Percentiles rank a stretch among this genome's conserved stretches.
Conservation (phyloP, 1,284 basidiomycete species). For the Trichosporon faecale region DNA sequence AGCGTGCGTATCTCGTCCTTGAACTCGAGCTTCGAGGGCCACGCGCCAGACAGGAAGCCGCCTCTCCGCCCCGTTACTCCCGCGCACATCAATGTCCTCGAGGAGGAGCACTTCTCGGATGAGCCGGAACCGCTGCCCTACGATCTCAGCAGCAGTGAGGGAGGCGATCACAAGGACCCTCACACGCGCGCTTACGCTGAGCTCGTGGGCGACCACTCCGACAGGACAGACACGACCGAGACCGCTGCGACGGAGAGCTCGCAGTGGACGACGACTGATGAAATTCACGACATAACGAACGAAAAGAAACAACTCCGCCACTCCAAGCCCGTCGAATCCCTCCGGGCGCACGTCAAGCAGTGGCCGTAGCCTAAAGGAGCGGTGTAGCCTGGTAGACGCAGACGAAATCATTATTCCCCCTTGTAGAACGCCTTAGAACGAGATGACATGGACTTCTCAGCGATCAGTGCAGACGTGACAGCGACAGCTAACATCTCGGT, state of each 20-base stretch:
- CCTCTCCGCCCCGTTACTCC: neutral
- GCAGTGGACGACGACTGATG: neutral
- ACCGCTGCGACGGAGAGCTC: neutral
- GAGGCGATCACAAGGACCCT: neutral
- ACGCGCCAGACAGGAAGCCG: neutral
- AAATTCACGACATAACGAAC: neutral
- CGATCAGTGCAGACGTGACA: neutral
- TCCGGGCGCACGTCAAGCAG: constrained; percentile 6
- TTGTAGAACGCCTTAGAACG: neutral
- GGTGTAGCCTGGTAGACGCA: neutral
- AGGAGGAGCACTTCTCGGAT: neutral
- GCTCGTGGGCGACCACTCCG: neutral
- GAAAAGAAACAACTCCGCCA: neutral
- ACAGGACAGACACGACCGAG: constrained; percentile 3
- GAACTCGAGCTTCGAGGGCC: neutral
- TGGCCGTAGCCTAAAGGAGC: neutral
- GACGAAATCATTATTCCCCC: neutral
- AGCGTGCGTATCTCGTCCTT: neutral
- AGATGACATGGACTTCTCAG: neutral
- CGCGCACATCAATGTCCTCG: neutral
- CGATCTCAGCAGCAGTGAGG: neutral
- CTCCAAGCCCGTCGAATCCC: neutral
- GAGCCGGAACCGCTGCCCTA: neutral
- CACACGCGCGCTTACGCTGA: neutral
- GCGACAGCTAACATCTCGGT: constrained; percentile 2